Conservation (phyloP, 257 asterid genomes). For the Nicotiana obtusifolia region DNA sequence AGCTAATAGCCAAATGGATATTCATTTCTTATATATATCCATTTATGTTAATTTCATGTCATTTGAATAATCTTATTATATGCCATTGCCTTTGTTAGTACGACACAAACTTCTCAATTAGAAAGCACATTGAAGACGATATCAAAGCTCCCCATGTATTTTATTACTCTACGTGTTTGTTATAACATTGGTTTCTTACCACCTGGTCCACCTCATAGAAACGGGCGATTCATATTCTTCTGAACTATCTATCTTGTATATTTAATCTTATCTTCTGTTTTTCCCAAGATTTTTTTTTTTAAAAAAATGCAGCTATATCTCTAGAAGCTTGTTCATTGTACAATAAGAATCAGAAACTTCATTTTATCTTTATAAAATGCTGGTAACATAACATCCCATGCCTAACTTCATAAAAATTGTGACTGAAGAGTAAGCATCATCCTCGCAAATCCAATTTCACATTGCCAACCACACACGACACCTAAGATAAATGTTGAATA, state of each 20-base stretch:
- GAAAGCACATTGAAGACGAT: too few relatives aligned
- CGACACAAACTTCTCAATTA: too few relatives aligned
- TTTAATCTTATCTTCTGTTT: background rate
- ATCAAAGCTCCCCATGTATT: too few relatives aligned
- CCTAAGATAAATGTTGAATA: too few relatives aligned
- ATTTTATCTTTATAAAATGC: background rate
- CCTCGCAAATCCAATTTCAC: background rate
- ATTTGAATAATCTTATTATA: too few relatives aligned
- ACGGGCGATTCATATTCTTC: background rate
- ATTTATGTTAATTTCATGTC: too few relatives aligned
- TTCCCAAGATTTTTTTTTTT: too few relatives aligned
- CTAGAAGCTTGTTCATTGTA: too few relatives aligned
- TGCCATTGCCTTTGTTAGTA: too few relatives aligned
- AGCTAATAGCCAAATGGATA: too few relatives aligned
- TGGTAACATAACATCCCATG: background rate
- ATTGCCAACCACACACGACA: background rate
- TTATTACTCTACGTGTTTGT: background rate
- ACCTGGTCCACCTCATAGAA: background rate
- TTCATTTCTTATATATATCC: too few relatives aligned
- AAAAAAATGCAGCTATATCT: too few relatives aligned
- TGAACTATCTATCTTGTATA: background rate
- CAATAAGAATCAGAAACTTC: background rate
- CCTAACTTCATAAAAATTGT: background rate
- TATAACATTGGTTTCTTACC: background rate
- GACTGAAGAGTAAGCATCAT: background rate